Conservation (phyloP, 2,329 filamentous ascomycete species). For the Byssothecium circinans region DNA sequence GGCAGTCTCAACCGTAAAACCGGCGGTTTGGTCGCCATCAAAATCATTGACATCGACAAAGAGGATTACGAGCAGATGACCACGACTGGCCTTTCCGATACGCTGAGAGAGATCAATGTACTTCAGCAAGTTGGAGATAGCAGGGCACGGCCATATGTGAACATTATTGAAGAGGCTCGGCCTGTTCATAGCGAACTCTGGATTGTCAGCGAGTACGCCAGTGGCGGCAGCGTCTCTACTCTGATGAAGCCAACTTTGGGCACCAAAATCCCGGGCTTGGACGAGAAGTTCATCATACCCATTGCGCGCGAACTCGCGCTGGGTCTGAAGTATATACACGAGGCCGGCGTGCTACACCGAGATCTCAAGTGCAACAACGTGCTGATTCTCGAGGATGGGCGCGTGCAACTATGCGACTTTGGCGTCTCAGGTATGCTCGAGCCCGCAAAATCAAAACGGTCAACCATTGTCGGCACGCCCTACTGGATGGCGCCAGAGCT, state of each 20-base stretch:
- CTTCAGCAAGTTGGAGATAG: slow-evolving; percentile 73
- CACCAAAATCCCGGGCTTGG: slow-evolving; percentile 45
- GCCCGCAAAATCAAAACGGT: slow-evolving; percentile 70
- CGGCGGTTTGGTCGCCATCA: slow-evolving; percentile 67
- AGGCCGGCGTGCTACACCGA: slow-evolving; percentile 67
- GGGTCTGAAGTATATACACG: slow-evolving; percentile 62
- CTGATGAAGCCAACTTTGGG: slow-evolving; percentile 54
- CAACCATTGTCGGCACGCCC: slow-evolving; percentile 79
- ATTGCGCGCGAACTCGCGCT: slow-evolving; percentile 65
- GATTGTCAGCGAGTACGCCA: slow-evolving; percentile 87
- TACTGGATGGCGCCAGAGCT: slow-evolving; percentile 88
- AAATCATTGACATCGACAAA: slow-evolving; percentile 84
- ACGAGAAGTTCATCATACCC: slow-evolving; percentile 64
- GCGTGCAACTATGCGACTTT: slow-evolving; percentile 82
- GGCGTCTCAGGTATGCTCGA: slow-evolving; percentile 80
- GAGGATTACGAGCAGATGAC: slow-evolving; percentile 58
- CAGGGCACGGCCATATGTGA: slow-evolving; percentile 80
- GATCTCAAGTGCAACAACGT: slow-evolving; percentile 77
- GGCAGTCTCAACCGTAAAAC: slow-evolving; percentile 44
- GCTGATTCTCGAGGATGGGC: slow-evolving; percentile 73
- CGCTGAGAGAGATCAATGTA: slow-evolving; percentile 65
- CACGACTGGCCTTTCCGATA: slow-evolving; percentile 50
- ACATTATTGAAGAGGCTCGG: slow-evolving; percentile 76
- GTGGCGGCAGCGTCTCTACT: slow-evolving; percentile 75
- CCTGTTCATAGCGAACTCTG: slow-evolving; percentile 79